These are phyloP conservation scores for Cercophora samala DNA, from an alignment of 495 filamentous ascomycete genomes.

Conservation along the genomic window DNA sequence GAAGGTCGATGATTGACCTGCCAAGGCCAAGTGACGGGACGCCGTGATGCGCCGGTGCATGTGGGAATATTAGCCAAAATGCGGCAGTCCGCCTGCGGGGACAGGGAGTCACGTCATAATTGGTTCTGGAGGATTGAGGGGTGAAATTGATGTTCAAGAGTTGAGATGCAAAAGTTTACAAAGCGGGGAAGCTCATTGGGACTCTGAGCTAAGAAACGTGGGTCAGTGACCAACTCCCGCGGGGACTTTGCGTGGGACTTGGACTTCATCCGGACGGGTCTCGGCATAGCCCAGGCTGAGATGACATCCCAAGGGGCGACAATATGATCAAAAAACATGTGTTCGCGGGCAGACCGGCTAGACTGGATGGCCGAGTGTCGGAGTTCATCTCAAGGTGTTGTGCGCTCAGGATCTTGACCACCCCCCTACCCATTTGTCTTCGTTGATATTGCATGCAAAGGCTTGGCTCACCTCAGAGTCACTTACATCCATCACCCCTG, in stretches of 20 bases:
- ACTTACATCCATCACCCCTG: slow-evolving; percentile 1
- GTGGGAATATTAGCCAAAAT: slow-evolving; percentile 27
- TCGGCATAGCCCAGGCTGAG: slow-evolving; percentile 13
- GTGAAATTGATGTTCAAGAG: slow-evolving; percentile 7
- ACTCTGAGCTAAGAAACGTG: slow-evolving; percentile 4
- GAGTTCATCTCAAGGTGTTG: not conserved
- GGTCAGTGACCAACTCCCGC: slow-evolving; percentile 2
- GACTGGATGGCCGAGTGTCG: not conserved
- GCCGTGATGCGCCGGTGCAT: slow-evolving; percentile 7
- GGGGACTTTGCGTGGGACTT: slow-evolving; percentile 14
- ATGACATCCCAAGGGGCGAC: not conserved
- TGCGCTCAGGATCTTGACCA: not conserved
- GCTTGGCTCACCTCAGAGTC: not conserved
- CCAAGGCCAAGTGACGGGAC: slow-evolving; percentile 22
- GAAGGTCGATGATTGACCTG: slow-evolving; percentile 13
- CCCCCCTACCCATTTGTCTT: not conserved
- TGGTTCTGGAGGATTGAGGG: slow-evolving; percentile 18
- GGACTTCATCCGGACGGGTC: slow-evolving; percentile 27
- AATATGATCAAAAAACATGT: not conserved
- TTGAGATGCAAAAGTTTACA: not conserved
- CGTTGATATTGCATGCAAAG: not conserved
- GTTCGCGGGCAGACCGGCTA: not conserved
- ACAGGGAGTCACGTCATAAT: slow-evolving; percentile 24
- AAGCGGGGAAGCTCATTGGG: slow-evolving; percentile 18
- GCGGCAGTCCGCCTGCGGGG: slow-evolving; percentile 21